Evolutionary conservation across 129 eudicot genomes (phyloP).

Genomic region (Centella asiatica): DNA sequence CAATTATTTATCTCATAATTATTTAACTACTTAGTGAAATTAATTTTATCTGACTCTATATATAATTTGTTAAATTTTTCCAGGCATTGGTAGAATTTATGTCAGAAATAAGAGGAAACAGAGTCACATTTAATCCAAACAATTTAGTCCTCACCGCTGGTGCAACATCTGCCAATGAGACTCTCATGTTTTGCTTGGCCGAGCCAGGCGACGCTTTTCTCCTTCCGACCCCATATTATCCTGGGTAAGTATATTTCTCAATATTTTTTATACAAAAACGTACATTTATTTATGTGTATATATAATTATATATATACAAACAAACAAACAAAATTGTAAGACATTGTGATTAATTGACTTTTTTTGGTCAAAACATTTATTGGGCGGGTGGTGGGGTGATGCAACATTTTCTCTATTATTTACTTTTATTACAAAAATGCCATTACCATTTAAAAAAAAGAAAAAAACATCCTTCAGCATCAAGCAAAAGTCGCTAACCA

Average conservation of each 20-base stretch:
- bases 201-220: constrained; percentile 41
- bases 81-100: constrained; percentile 41
- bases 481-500: background rate
- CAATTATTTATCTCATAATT: background rate
- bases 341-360: no score
- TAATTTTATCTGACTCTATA: background rate
- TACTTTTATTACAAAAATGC: background rate
- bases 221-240: constrained; percentile 44
- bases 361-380: no score
- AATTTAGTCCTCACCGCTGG: constrained; percentile 41
- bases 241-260: constrained; percentile 28
- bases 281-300: no score
- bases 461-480: background rate
- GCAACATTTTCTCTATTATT: background rate
- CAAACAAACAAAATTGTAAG: no score
- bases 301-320: no score
- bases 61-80: background rate
- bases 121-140: constrained; percentile 26
- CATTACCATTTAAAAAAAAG: background rate
- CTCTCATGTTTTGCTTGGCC: constrained; percentile 39
- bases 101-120: constrained; percentile 38
- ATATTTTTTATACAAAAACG: no score
- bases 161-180: constrained; percentile 40
- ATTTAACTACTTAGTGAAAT: background rate
- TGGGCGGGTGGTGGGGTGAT: no score